A percentile compares a stretch with the other conserved stretches of the same genome.
Conservation (phyloP, 805 yeast species). For the Saccharomyces jurei region DNA sequence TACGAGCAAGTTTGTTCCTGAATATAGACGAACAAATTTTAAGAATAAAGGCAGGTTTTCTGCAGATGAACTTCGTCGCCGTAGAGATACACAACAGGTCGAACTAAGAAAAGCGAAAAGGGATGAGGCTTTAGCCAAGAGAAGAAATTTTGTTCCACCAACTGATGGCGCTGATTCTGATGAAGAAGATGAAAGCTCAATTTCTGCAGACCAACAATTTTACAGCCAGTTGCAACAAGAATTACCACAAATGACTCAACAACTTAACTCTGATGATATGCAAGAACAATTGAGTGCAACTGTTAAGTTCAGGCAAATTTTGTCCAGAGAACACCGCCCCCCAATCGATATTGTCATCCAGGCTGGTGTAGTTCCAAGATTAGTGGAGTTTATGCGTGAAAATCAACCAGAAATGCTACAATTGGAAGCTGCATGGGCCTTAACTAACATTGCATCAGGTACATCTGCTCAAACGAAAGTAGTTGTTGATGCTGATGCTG, state of each 20-base stretch:
- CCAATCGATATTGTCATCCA: slow-evolving; percentile 91
- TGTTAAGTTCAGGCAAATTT: slow-evolving; percentile 83
- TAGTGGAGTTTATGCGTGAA: slow-evolving; percentile 75
- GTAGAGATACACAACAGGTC: slow-evolving; percentile 95
- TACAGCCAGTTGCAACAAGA: slow-evolving; percentile 50
- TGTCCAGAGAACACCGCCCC: slow-evolving; percentile 91
- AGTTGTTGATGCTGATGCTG: slow-evolving; percentile 90
- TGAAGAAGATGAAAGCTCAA: slow-evolving; percentile 37
- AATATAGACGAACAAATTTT: slow-evolving; percentile 92
- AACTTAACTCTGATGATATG: slow-evolving; percentile 64
- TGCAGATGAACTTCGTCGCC: slow-evolving; percentile 93
- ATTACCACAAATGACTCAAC: slow-evolving; percentile 77
- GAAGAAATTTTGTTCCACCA: slow-evolving; percentile 64
- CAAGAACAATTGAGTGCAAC: slow-evolving; percentile 84
- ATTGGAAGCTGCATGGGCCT: slow-evolving; percentile 99
- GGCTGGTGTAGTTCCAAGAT: slow-evolving; percentile 85
- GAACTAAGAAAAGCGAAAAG: slow-evolving; percentile 94
- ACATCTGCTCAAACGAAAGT: slow-evolving; percentile 78
- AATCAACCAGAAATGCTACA: slow-evolving; percentile 80
- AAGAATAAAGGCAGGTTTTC: slow-evolving; percentile 91
- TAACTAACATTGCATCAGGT: slow-evolving; percentile 96
- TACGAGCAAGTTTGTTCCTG: slow-evolving; percentile 83
- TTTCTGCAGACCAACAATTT: slow-evolving; percentile 35
- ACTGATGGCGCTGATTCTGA: slow-evolving; percentile 45
- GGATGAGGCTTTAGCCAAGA: slow-evolving; percentile 87